Percentiles rank a stretch among this genome's conserved stretches.
Conservation (phyloP, 2,329 filamentous ascomycete genomes). For the Paecilomyces formosus region DNA sequence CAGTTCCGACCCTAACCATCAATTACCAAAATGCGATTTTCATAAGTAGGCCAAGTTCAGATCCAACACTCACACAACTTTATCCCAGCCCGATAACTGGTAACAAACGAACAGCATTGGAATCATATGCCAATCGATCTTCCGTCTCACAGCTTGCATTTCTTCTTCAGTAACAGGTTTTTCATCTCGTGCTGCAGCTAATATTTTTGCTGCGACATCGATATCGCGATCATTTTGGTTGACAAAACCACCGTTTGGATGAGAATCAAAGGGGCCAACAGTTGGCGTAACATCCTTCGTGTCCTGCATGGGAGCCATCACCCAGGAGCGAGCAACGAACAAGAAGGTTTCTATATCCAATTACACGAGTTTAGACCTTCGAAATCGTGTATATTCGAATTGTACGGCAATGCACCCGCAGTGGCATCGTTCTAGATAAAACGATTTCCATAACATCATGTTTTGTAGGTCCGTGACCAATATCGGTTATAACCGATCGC, state of each 20-base stretch:
- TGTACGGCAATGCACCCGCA: background rate
- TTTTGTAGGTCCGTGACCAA: background rate
- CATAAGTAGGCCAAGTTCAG: background rate
- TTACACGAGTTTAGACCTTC: background rate
- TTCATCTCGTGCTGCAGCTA: background rate
- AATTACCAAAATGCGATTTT: background rate
- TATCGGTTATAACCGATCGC: background rate
- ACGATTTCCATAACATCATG: background rate
- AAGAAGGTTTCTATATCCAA: background rate
- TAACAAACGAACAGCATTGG: constrained; percentile 2
- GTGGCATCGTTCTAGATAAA: background rate
- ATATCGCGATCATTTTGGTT: background rate
- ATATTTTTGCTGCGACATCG: background rate
- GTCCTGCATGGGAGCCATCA: background rate
- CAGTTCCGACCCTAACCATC: constrained; percentile 1
- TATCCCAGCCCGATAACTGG: constrained; percentile 3
- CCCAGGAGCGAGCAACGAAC: background rate
- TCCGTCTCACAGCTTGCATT: constrained; percentile 1
- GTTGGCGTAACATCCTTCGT: background rate
- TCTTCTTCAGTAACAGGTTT: background rate
- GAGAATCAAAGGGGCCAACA: background rate
- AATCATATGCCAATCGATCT: constrained; percentile 3
- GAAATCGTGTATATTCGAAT: background rate
- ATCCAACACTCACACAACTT: constrained; percentile 1
- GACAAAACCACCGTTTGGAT: background rate